A percentile compares a stretch with the other conserved stretches of the same genome.
Conservation (phyloP, 164 flowering plant genomes). For the Magnolia sinica region DNA sequence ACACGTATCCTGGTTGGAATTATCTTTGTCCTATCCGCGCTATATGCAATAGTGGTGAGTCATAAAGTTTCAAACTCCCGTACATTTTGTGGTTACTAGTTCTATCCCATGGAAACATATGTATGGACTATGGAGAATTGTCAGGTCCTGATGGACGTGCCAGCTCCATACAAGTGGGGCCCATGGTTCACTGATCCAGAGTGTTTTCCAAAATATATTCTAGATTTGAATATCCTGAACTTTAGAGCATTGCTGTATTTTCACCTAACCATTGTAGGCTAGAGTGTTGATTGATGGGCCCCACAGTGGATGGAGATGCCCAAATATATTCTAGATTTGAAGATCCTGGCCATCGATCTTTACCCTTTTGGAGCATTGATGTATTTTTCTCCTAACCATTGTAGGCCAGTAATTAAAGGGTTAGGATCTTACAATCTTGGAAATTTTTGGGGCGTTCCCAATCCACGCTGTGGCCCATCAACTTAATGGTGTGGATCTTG, state of each 20-base stretch:
- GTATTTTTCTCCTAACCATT: slow-evolving; percentile 3
- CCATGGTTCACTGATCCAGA: background rate
- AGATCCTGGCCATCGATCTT: background rate
- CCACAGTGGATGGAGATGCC: no score
- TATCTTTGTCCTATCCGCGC: slow-evolving; percentile 47
- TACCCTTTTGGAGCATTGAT: background rate
- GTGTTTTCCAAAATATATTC: background rate
- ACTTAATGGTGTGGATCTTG: background rate
- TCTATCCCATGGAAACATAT: background rate
- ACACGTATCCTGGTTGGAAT: slow-evolving; percentile 53
- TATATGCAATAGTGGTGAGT: slow-evolving; percentile 54
- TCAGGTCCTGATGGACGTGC: background rate
- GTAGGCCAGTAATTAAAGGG: background rate
- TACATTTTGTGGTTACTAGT: background rate
- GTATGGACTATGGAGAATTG: background rate
- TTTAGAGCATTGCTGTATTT: slow-evolving; percentile 2
- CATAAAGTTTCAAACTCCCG: background rate
- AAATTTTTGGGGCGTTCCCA: background rate
- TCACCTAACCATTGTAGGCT: background rate
- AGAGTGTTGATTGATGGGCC: no score
- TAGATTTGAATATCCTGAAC: background rate
- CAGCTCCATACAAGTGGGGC: background rate
- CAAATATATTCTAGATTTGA: background rate
- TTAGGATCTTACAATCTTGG: background rate
- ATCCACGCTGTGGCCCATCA: no score